Conservation (phyloP, 495 filamentous ascomycete genomes). For the Penicillium antarcticum region DNA sequence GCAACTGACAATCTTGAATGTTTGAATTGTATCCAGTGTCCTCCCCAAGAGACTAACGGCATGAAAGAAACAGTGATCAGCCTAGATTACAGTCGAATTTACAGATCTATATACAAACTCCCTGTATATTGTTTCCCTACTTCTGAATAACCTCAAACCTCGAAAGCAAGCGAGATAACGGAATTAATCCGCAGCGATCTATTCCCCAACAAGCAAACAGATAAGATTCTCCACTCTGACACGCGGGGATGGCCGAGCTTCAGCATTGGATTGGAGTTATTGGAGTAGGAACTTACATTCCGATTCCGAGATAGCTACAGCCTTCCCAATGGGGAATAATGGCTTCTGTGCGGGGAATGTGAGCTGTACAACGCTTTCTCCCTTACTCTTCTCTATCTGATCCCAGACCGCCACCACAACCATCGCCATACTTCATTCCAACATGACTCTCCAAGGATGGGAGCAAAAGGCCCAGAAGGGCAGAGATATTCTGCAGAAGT, state of each 20-base stretch:
- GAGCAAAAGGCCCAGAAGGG: constrained; percentile 31
- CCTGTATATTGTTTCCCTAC: no score
- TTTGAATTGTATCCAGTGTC: no score
- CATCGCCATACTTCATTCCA: not conserved
- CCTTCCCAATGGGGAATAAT: not conserved
- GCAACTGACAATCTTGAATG: no score
- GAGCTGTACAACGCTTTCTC: not conserved
- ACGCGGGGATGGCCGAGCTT: not conserved
- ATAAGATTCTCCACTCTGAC: not conserved
- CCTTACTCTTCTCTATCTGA: not conserved
- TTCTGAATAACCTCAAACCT: no score
- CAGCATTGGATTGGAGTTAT: no score
- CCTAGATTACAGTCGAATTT: no score
- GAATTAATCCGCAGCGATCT: constrained; percentile 6
- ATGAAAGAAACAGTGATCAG: no score
- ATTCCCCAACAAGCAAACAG: not conserved
- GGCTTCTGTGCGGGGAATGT: not conserved
- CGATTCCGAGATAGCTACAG: constrained; percentile 3
- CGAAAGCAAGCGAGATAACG: not conserved
- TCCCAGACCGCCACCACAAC: not conserved
- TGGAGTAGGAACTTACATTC: constrained; percentile 1
- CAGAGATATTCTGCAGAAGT: constrained; percentile 30
- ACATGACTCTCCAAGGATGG: constrained; percentile 30
- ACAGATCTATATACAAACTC: no score
- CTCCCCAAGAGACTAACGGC: no score